These are phyloP conservation scores for Priceomyces fermenticarens DNA, from an alignment of 805 yeast genomes.

Conservation along the genomic window DNA sequence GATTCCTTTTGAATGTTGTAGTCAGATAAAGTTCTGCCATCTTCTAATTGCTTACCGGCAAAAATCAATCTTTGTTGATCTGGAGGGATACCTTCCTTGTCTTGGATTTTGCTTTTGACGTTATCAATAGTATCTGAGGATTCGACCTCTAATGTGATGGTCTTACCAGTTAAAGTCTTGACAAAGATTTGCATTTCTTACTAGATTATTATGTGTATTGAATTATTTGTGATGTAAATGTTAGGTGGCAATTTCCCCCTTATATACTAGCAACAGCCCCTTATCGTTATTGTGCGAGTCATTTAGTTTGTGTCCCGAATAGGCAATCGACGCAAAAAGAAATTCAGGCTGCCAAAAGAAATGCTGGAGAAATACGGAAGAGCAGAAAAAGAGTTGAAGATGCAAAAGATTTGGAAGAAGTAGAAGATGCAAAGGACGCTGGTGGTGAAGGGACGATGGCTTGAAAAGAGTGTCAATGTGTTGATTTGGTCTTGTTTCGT, in stretches of 20 bases:
- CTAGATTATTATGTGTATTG: background rate
- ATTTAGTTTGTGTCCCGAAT: background rate
- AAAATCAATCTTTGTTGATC: constrained; percentile 99
- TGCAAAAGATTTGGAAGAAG: too few species aligned
- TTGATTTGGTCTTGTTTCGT: too few species aligned
- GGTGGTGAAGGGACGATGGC: too few species aligned
- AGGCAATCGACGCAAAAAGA: constrained; percentile 2
- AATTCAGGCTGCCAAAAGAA: background rate
- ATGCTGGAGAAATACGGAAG: too few species aligned
- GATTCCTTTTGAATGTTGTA: constrained; percentile 99
- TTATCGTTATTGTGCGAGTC: background rate
- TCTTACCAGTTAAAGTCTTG: constrained; percentile 45
- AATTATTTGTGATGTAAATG: background rate
- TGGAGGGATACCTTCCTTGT: constrained; percentile 99
- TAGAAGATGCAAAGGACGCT: too few species aligned
- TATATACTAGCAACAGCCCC: constrained; percentile 5
- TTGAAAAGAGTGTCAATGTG: too few species aligned
- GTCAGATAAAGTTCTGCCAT: constrained; percentile 93
- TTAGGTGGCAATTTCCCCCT: constrained; percentile 8
- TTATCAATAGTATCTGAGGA: constrained; percentile 97
- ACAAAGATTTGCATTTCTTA: constrained; percentile 51
- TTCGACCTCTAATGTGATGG: constrained; percentile 89
- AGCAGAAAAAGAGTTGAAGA: too few species aligned
- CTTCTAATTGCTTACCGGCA: constrained; percentile 99
- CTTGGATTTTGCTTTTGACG: constrained; percentile 97